Percentiles rank a stretch among this genome's conserved stretches.
These are phyloP conservation scores for Euphrasia arctica DNA, from an alignment of 305 asterid genomes.

Conservation along the genomic window DNA sequence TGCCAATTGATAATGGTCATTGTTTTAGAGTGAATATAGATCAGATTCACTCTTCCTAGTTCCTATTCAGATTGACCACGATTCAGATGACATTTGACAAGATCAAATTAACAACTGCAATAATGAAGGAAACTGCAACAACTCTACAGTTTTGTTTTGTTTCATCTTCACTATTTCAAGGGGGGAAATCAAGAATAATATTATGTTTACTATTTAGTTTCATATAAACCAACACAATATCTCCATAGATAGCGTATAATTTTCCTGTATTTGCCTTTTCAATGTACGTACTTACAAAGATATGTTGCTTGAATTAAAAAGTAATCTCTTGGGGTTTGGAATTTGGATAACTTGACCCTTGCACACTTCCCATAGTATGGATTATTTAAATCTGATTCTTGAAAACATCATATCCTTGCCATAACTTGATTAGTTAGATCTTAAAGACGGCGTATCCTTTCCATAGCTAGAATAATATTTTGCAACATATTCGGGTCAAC, in stretches of 20 bases:
- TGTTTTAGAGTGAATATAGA: background rate
- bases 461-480: slow-evolving; percentile 7
- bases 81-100: background rate
- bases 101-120: slow-evolving; percentile 4
- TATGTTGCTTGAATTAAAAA: background rate
- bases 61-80: slow-evolving; percentile 5
- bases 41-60: slow-evolving; percentile 5
- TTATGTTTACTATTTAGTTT: background rate
- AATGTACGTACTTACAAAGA: background rate
- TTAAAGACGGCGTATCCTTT: slow-evolving; percentile 15
- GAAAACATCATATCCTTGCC: slow-evolving; percentile 3
- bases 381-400: slow-evolving; percentile 7
- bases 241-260: background rate
- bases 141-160: background rate
- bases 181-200: too few relatives aligned
- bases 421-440: slow-evolving; percentile 3
- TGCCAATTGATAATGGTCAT: background rate
- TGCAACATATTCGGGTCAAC: background rate
- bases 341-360: too few relatives aligned
- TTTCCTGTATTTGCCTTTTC: background rate
- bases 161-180: background rate
- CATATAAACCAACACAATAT: slow-evolving; percentile 16
- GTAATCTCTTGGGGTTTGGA: background rate
- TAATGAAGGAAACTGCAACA: background rate
- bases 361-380: background rate